These are phyloP conservation scores for Dalbergia cultrata DNA, from an alignment of 306 rosid genomes.

Conservation along the genomic window DNA sequence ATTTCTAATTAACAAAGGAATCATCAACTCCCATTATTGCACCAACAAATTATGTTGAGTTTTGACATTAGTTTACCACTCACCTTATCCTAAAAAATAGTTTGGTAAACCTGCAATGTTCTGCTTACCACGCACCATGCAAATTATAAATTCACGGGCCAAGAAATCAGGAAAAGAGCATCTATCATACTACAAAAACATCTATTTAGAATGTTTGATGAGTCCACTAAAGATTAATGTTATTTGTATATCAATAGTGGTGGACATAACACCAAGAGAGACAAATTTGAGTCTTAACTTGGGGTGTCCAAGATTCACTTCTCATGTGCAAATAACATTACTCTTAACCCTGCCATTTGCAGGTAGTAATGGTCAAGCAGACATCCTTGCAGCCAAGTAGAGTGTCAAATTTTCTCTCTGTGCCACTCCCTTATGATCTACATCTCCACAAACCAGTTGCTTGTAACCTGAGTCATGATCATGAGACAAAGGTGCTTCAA, in stretches of 20 bases:
- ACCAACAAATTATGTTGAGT: background rate
- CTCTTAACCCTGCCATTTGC: conserved; percentile 26
- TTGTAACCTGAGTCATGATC: conserved; percentile 75
- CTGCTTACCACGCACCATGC: conserved; percentile 36
- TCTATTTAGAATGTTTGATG: conserved; percentile 18
- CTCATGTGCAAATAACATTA: too few relatives aligned
- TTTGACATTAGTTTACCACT: conserved; percentile 17
- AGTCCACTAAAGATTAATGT: background rate
- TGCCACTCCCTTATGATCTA: conserved; percentile 66
- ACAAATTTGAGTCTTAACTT: too few relatives aligned
- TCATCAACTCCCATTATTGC: conserved; percentile 20
- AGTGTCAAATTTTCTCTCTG: conserved; percentile 70
- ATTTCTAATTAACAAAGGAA: conserved; percentile 1
- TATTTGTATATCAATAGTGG: too few relatives aligned
- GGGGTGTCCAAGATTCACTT: too few relatives aligned
- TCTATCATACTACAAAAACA: conserved; percentile 22
- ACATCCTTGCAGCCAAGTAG: conserved; percentile 59
- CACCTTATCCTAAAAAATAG: conserved; percentile 15
- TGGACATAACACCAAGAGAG: too few relatives aligned
- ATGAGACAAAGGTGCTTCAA: conserved; percentile 57
- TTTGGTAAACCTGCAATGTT: conserved; percentile 33
- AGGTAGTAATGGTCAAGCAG: conserved; percentile 44
- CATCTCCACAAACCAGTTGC: conserved; percentile 70
- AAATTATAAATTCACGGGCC: conserved; percentile 33
- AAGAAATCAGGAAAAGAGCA: conserved; percentile 23